These are phyloP conservation scores for Triticum turgidum DNA, from an alignment of 176 grass and related monocot species.

Conservation along the genomic window DNA sequence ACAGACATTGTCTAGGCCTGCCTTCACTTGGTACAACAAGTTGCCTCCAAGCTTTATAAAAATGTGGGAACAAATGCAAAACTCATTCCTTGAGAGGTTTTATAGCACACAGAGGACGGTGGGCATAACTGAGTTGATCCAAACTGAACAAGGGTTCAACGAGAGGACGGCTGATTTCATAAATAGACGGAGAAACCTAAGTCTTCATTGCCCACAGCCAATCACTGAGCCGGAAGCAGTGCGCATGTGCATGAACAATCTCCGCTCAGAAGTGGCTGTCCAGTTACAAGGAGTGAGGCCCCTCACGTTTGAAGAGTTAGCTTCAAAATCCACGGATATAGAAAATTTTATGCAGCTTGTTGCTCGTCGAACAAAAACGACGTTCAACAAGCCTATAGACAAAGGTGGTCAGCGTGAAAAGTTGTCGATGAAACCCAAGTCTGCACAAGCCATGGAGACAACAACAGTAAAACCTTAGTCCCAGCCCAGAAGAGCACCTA, in stretches of 20 bases:
- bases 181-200: too few species aligned
- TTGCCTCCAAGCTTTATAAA: too few species aligned
- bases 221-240: not conserved
- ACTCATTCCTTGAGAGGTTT: too few species aligned
- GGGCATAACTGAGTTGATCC: too few species aligned
- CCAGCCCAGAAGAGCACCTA: rapidly evolving
- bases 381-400: not conserved
- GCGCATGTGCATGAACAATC: not conserved
- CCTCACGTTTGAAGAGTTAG: too few species aligned
- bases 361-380: not conserved
- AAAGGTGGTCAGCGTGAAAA: not conserved
- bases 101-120: too few species aligned
- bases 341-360: not conserved
- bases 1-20: too few species aligned
- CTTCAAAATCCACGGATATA: not conserved
- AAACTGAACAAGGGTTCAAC: too few species aligned
- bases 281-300: not conserved
- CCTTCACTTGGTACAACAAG: too few species aligned
- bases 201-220: not conserved
- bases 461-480: rapidly evolving
- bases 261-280: not conserved
- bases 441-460: not conserved
- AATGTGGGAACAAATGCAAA: too few species aligned
- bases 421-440: not conserved
- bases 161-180: too few species aligned